Evolutionary conservation across 257 asterid species (phyloP), one percentile per base, ranked within the genome.

Genomic region (Penstemon barbatus): DNA sequence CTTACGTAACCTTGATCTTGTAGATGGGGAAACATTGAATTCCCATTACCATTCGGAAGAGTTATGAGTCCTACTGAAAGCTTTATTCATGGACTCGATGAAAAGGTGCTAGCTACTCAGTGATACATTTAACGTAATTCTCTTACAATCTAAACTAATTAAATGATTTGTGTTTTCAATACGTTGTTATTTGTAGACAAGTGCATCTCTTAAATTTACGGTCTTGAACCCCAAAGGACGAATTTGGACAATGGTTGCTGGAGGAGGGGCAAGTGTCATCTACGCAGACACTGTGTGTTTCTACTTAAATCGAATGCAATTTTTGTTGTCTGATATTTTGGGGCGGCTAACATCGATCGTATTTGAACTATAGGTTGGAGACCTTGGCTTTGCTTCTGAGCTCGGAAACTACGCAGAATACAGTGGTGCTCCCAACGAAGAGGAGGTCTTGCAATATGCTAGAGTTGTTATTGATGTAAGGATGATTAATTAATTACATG

Each of bases 241-340:
- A 64, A 92, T 92, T 73, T 89, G 97, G 98, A 92, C 98, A 8
- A 89, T 89, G 98, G 97, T 92, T 57, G 98, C 98, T 70, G 98
- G 98, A 61, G 98, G 98, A 69, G 98, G 98, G 44, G 98, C 98
- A 65, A 92, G 97, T 76, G 98, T 92, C 74, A 92, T 92, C 72
- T 92, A 92, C 42, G 97, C 98, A 0, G 97, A 92, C 74, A 92
- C 98, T 0, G 96, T 92, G 46, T 6, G 85, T 76, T 78, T 64
- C 74, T 78, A 75, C 72, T 43, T 9, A n/a, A n/a, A 19, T n/a
- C 13, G 39, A 70, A 65, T 38, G 2, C 8, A 7, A 18, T 38
- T 1, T 1, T 25, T 25, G 33, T 49, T 68, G 19, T 45, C 62
- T 39, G 43, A 8, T 46, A 54, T 56, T 13, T n/a, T 68, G 45